Percentiles rank a stretch among this genome's conserved stretches.
Evolutionary conservation across 495 filamentous ascomycete species (phyloP).

Genomic region (Eremomyces bilateralis): DNA sequence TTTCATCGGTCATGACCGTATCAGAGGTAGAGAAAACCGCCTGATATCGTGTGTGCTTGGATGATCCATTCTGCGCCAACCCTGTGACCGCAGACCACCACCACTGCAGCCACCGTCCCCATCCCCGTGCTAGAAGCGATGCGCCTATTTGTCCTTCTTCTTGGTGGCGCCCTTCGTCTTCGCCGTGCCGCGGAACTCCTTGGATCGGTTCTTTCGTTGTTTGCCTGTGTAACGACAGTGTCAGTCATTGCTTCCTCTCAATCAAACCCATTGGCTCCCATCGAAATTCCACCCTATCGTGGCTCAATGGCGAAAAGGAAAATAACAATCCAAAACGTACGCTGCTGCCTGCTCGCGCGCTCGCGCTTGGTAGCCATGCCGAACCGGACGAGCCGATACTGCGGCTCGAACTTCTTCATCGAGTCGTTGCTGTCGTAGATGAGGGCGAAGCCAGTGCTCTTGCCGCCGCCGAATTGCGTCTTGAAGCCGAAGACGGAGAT

Average conservation of each 20-base stretch:
- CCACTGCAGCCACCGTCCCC: too few species aligned
- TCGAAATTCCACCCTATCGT: not conserved
- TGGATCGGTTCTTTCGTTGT: conserved; percentile 99
- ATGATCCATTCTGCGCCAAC: too few species aligned
- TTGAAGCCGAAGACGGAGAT: conserved; percentile 94
- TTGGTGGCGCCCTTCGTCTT: conserved; percentile 75
- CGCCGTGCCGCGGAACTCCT: conserved; percentile 91
- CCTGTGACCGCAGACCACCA: too few species aligned
- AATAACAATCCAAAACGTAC: conserved; percentile 38
- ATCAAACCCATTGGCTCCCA: not conserved
- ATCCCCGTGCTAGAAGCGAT: not conserved
- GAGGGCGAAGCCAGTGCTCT: conserved; percentile 95
- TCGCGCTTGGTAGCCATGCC: conserved; percentile 82
- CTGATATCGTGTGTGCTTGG: too few species aligned
- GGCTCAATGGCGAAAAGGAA: too few species aligned
- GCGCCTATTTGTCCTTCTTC: conserved; percentile 25
- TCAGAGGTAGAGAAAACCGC: too few species aligned
- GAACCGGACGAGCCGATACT: conserved; percentile 85
- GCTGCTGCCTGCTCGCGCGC: conserved; percentile 91
- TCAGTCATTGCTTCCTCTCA: conserved; percentile 13
- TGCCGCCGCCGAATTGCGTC: conserved; percentile 98
- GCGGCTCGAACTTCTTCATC: conserved; percentile 99
- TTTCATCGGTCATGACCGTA: too few species aligned
- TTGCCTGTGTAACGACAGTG: conserved; percentile 50
- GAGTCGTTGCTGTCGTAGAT: conserved; percentile 94